Percentiles rank a stretch among this genome's conserved stretches.
Conservation (phyloP, 176 grass and related monocot genomes). For the Juncus inflexus region DNA sequence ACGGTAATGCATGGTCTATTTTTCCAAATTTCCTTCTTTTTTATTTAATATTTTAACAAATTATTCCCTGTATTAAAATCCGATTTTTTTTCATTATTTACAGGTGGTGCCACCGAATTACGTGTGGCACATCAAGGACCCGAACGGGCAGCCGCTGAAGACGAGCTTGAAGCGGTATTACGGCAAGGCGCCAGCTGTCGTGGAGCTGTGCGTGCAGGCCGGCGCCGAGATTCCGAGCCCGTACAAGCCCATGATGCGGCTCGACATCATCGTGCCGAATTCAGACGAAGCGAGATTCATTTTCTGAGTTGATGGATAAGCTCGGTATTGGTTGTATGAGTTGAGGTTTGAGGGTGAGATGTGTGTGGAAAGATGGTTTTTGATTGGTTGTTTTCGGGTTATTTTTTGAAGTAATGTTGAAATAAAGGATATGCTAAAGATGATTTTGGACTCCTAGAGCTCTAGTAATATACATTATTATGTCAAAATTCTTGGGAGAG, state of each 20-base stretch:
- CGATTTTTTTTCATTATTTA: not conserved
- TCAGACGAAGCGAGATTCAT: slow-evolving; percentile 47
- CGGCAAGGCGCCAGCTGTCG: slow-evolving; percentile 71
- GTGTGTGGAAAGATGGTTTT: no score
- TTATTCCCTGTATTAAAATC: not conserved
- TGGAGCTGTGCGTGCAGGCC: slow-evolving; percentile 85
- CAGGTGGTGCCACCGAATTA: slow-evolving; percentile 64
- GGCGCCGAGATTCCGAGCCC: slow-evolving; percentile 63
- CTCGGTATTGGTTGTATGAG: no score
- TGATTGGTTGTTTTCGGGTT: no score
- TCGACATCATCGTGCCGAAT: slow-evolving; percentile 74
- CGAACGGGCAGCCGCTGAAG: slow-evolving; percentile 44
- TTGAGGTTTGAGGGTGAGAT: no score
- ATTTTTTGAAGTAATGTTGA: no score
- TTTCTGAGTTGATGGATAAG: slow-evolving; percentile 35
- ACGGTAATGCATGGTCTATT: no score
- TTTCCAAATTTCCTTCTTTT: no score
- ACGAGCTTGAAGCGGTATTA: slow-evolving; percentile 63
- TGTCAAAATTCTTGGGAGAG: no score
- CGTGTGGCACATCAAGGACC: slow-evolving; percentile 73
- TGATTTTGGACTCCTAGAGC: no score
- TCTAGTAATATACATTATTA: no score
- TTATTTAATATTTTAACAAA: no score
- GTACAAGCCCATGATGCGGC: slow-evolving; percentile 78
- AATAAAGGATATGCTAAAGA: no score